A percentile compares a stretch with the other conserved stretches of the same genome.
These are phyloP conservation scores for Naegleria lovaniensis DNA, from an alignment of 208 protist genomes.

Conservation along the genomic window DNA sequence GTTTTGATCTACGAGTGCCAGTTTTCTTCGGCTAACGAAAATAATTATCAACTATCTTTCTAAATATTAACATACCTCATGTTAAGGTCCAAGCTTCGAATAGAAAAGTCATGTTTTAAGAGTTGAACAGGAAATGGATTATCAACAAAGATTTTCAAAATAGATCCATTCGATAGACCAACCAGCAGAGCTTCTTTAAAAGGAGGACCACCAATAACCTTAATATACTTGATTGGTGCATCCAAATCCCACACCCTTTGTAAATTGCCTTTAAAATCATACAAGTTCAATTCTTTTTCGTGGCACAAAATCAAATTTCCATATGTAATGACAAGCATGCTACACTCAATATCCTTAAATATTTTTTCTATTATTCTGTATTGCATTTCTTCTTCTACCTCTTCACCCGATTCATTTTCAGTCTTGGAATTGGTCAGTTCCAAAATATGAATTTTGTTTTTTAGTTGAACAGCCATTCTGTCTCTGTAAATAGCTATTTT, in stretches of 20 bases:
- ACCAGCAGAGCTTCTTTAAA: slow-evolving; percentile 80
- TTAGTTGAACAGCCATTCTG: slow-evolving; percentile 21
- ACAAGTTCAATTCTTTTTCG: slow-evolving; percentile 71
- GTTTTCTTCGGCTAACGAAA: slow-evolving; percentile 59
- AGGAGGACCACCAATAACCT: slow-evolving; percentile 78
- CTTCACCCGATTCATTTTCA: background rate
- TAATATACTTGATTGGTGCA: slow-evolving; percentile 81
- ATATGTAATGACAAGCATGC: slow-evolving; percentile 77
- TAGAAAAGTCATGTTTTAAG: slow-evolving; percentile 61
- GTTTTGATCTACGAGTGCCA: slow-evolving; percentile 85
- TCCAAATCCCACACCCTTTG: slow-evolving; percentile 86
- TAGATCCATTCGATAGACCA: slow-evolving; percentile 76
- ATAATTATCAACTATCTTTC: slow-evolving; percentile 29
- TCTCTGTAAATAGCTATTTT: slow-evolving; percentile 86
- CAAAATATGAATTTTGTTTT: background rate
- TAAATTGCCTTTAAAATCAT: slow-evolving; percentile 78
- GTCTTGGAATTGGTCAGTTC: background rate
- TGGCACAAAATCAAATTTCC: slow-evolving; percentile 78
- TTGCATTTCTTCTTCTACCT: slow-evolving; percentile 22
- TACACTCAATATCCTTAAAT: slow-evolving; percentile 76
- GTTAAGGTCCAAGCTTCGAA: slow-evolving; percentile 79
- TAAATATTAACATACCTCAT: slow-evolving; percentile 16
- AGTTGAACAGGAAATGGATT: slow-evolving; percentile 87
- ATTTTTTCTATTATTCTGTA: slow-evolving; percentile 63
- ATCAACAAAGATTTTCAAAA: slow-evolving; percentile 88